Conservation (phyloP, 768 basidiomycete genomes). For the Thelephora ganbajun region DNA sequence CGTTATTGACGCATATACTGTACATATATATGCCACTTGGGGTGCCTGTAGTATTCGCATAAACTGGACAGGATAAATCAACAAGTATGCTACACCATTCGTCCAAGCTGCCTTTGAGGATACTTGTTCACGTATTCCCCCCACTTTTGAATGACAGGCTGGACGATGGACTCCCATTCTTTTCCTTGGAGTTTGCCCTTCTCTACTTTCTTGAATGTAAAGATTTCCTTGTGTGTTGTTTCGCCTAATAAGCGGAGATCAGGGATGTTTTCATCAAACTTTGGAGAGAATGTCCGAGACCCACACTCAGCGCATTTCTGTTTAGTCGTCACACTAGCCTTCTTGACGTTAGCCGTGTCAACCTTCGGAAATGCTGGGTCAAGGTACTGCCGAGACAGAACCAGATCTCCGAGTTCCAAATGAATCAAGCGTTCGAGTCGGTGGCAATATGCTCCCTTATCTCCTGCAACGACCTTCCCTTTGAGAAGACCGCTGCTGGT, state of each 20-base stretch:
- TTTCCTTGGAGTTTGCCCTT: constrained; percentile 40
- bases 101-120: constrained; percentile 7
- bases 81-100: background rate
- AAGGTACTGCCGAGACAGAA: constrained; percentile 44
- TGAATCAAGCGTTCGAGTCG: constrained; percentile 70
- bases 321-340: constrained; percentile 1
- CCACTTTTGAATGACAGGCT: constrained; percentile 69
- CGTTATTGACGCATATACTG: no score
- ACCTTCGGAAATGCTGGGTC: constrained; percentile 29
- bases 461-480: constrained; percentile 48
- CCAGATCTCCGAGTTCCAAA: constrained; percentile 64
- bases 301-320: constrained; percentile 31
- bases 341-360: constrained; percentile 10
- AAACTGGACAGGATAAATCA: background rate
- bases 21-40: no score
- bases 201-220: constrained; percentile 46
- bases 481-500: constrained; percentile 38
- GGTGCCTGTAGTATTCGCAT: background rate
- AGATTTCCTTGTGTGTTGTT: constrained; percentile 62
- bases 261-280: background rate
- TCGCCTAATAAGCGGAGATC: constrained; percentile 32
- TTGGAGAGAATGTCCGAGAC: constrained; percentile 3
- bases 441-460: constrained; percentile 53
- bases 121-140: constrained; percentile 40
- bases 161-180: constrained; percentile 67